Evolutionary conservation across 2,329 filamentous ascomycete genomes (phyloP), one percentile per base, ranked within the genome.

Genomic region (Chaetomiaceae sp.): DNA sequence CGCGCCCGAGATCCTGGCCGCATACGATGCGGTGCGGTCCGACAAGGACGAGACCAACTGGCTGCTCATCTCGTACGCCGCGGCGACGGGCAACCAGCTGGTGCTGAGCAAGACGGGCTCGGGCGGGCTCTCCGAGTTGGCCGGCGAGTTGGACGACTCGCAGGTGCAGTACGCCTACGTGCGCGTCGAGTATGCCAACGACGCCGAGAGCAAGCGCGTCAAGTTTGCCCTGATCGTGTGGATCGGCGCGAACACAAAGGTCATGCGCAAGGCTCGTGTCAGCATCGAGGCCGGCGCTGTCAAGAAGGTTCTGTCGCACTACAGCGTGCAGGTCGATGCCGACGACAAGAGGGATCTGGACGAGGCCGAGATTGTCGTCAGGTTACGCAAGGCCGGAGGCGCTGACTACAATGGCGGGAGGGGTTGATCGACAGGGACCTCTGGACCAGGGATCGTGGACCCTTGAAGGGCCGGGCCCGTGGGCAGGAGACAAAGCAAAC

Each of bases 341-440:
- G 70, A 73, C 54, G 80, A 85, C 60, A 74, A 70, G 66, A 67
- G 68, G 23, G 84, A 87, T 62, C 65, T 87, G 49, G 76, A 79
- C 16, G 79, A 83, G 68, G 69, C 71, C 55, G 81, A 83, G 17
- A 75, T 87, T 45, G 79, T 86, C 14, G 65, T 74, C 54, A 70
- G 77, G 62, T 67, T 86, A 68, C 71, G 83, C 65, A 83, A 79
- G 70, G 82, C 79, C 4, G 84, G 84, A 49, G 84, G 84, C 27
- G 83, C 83, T 14, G 84, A 87, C 67, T 87, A 86, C 74, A 83
- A 86, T 62, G 82, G 83, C 7, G 83, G 79, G 10, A 68, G 81
- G 56, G 81, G 79, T 8, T 81, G 59, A 57, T 25, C 6, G 38
- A 27, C n/a, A n/a, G n/a, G 41, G 17, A n/a, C 30, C n/a, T n/a